phyloP scores from a whole-genome alignment of 139 green algal genomes.

The Chlamydomonas sphaeroides region DNA sequence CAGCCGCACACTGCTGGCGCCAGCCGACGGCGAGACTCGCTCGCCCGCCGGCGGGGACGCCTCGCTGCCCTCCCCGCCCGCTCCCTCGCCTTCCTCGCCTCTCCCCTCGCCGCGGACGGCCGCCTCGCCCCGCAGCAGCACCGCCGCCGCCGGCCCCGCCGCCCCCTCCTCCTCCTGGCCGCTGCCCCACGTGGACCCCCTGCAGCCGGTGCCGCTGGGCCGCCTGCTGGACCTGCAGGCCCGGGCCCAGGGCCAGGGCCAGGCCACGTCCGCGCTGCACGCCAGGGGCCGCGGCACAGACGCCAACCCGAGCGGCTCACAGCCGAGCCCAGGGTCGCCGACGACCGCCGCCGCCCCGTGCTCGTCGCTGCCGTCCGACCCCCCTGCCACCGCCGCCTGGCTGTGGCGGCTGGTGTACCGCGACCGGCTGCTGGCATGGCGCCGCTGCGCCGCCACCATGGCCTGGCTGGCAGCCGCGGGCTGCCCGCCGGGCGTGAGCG shows the following conservation, averaged over 20 bases:
- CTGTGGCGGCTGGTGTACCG: slow-evolving; percentile 32
- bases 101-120: not conserved
- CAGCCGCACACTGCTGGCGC: no score
- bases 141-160: not conserved
- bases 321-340: no score
- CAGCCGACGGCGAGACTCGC: no score
- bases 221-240: not conserved
- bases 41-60: not conserved
- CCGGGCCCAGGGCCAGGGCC: no score
- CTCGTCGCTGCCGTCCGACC: not conserved
- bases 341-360: not conserved
- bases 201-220: slow-evolving; percentile 22
- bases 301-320: not conserved
- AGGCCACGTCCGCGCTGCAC: no score
- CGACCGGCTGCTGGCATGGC: not conserved
- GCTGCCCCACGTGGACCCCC: slow-evolving; percentile 2
- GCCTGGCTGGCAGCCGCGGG: slow-evolving; percentile 37
- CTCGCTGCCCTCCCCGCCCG: no score
- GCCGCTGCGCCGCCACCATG: not conserved
- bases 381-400: not conserved
- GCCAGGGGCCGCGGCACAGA: not conserved
- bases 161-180: not conserved
- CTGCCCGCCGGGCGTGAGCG: slow-evolving; percentile 29
- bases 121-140: not conserved
- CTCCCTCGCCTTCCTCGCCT: not conserved